Evolutionary conservation across 805 yeast genomes (phyloP).

Genomic region (Saturnispora besseyi): DNA sequence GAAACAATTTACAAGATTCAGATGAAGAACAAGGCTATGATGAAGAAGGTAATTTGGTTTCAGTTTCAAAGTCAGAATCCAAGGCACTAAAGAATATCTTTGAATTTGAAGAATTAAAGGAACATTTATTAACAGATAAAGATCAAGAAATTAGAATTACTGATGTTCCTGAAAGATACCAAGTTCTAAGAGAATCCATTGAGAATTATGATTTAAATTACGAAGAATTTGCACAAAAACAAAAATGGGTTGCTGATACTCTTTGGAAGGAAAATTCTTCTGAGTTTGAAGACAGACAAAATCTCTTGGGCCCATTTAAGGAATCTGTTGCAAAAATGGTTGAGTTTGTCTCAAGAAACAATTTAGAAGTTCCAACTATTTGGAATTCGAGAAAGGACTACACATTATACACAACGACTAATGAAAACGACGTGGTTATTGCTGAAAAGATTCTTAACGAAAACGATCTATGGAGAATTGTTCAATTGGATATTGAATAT

Average conservation of each 20-base stretch:
- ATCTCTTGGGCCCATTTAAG: slow-evolving; percentile 43
- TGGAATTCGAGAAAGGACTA: slow-evolving; percentile 95
- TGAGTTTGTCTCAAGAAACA: slow-evolving; percentile 65
- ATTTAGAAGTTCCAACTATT: slow-evolving; percentile 87
- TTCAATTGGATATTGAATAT: slow-evolving; percentile 78
- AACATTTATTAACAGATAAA: slow-evolving; percentile 82
- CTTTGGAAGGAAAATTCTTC: slow-evolving; percentile 48
- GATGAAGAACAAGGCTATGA: slow-evolving; percentile 31
- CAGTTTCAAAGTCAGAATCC: slow-evolving; percentile 29
- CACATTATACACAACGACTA: slow-evolving; percentile 44
- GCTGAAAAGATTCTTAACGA: slow-evolving; percentile 53
- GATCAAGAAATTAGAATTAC: slow-evolving; percentile 81
- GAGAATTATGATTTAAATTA: slow-evolving; percentile 59
- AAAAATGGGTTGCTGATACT: slow-evolving; percentile 69
- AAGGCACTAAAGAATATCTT: slow-evolving; percentile 78
- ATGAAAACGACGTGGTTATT: slow-evolving; percentile 31
- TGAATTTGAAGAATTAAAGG: slow-evolving; percentile 88
- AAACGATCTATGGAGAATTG: slow-evolving; percentile 89
- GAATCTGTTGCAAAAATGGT: slow-evolving; percentile 64
- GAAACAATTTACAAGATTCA: slow-evolving; percentile 35
- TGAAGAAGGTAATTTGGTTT: slow-evolving; percentile 26
- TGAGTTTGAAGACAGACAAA: slow-evolving; percentile 29
- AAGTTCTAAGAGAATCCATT: slow-evolving; percentile 60
- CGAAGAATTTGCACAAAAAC: slow-evolving; percentile 63
- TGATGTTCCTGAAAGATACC: slow-evolving; percentile 91